Base-by-base conservation (phyloP, 805 yeast species). In the Zygosaccharomyces siamensis region DNA sequence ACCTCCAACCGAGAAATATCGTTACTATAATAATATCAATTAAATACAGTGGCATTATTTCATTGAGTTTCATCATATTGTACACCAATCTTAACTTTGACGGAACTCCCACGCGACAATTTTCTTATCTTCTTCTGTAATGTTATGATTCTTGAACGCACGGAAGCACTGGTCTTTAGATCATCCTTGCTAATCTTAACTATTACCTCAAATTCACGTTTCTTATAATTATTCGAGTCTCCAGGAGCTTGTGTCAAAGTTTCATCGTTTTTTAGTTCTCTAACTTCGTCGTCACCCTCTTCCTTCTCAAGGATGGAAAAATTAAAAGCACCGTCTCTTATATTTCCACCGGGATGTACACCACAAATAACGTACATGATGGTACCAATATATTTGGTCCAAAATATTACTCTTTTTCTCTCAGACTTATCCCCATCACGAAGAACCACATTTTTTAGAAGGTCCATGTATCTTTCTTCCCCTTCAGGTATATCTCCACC, bases 261-360 rank as follows among this genome's bases (percentile, higher is more conserved):
- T 41, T 62, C 61, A 36, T 57, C 63, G 27, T 55, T 54, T 30
- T 53, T 51, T 21, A 56, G 43, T 21, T 43, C 52, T 39, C 49
- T 55, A 21, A 58, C 24, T 8, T 56, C 60, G 14, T 46, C 47
- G n/a, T 65, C 64, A 38, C 62, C 62, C 24, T 59, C 64, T 27
- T 56, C 61, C 28, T 57, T 60, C 27, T 64, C 63, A 14, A 60
- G 57, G 40, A 69, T 61, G 42, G 71, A 72, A 67, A 75, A 79
- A 50, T 70, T 71, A 60, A 74, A 76, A 12, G 76, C 75, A 23
- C 80, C 80, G 28, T 80, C 84, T 56, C 86, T 74, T 26, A 84
- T 82, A 59, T 81, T 81, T 18, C 90, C 92, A 49, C 89, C 89
- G 5, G 92, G 92, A 63, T 82, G 86, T 46, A 85, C 84, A 63